phyloP scores from a whole-genome alignment of 495 filamentous ascomycete genomes.

The Letharia columbiana region DNA sequence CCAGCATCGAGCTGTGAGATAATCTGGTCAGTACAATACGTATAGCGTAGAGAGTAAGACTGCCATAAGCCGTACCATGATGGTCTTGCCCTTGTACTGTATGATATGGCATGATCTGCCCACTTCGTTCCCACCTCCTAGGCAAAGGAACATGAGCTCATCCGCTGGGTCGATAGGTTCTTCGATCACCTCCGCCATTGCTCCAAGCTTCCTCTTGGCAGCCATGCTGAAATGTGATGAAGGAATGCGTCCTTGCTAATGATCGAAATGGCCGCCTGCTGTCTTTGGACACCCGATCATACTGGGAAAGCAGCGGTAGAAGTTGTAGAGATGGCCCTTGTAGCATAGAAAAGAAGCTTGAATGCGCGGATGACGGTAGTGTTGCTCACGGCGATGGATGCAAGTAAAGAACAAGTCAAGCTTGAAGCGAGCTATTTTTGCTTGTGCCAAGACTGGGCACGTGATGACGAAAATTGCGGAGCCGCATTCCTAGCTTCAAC shows the following conservation, averaged over 20 bases:
- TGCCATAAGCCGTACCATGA: slow-evolving; percentile 61
- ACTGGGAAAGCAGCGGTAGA: background rate
- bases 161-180: slow-evolving; percentile 72
- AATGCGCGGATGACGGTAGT: background rate
- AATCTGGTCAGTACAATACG: slow-evolving; percentile 21
- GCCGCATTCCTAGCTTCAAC: slow-evolving; percentile 11
- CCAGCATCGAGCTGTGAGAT: slow-evolving; percentile 77
- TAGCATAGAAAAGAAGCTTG: background rate
- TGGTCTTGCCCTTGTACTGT: slow-evolving; percentile 97
- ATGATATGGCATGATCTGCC: slow-evolving; percentile 95
- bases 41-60: slow-evolving; percentile 1
- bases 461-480: slow-evolving; percentile 9
- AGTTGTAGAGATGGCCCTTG: background rate
- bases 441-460: background rate
- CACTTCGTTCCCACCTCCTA: slow-evolving; percentile 95
- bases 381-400: background rate
- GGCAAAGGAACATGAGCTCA: slow-evolving; percentile 83
- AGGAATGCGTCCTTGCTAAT: background rate
- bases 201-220: slow-evolving; percentile 65
- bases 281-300: background rate
- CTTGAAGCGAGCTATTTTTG: background rate
- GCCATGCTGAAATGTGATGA: slow-evolving; percentile 45
- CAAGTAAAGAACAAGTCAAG: background rate
- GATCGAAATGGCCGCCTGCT: background rate
- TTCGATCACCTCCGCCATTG: slow-evolving; percentile 48